Evolutionary conservation across 1,284 basidiomycete species (phyloP), one percentile per base, ranked within the genome.

Genomic region (Puccinia novopanici): DNA sequence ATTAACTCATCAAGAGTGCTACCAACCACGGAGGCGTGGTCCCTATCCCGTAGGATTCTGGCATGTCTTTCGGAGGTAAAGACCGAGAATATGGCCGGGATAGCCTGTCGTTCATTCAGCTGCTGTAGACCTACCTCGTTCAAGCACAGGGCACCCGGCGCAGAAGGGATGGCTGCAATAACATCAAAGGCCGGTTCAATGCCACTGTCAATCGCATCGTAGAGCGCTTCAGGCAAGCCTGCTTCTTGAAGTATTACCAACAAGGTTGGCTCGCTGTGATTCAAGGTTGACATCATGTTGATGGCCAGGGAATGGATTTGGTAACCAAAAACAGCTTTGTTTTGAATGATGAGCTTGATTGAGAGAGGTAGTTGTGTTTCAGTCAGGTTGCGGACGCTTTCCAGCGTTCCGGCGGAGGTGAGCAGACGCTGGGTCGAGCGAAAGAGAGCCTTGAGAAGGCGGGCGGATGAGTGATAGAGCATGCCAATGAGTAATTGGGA

Each of bases 251-350:
- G 91, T 74, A 95, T 92, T 0, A 90, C 88, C 79, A 99, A 88
- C 17, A 94, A 97, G 0, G 96, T 98, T 13, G 97, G 97, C 87
- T 99, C 97, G 84, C 98, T 99, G 88, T 99, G 96, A 22, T 99
- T 92, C 86, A 99, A 98, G 0, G 95, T 95, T 6, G 96, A 91
- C 91, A 98, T 95, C 85, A 98, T 93, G 86, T 96, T 96, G 88
- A 98, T 94, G 0, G 94, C 94, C 93, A 84, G 88, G 0, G 93
- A 91, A 73, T 96, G 89, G 76, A 97, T 90, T 83, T 91, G 92
- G 0, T 93, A 89, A 2, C 97, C 97, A 86, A 98, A 98, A 30
- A 93, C 88, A 42, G 88, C 88, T 40, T 93, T 89, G 84, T 94
- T 89, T 84, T 92, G 90, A 84, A 99, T 92, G 73, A 99, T n/a